Evolutionary conservation across 2,329 filamentous ascomycete genomes (phyloP), one percentile per base, ranked within the genome.

Genomic region (Myriosclerotinia scirpicola): DNA sequence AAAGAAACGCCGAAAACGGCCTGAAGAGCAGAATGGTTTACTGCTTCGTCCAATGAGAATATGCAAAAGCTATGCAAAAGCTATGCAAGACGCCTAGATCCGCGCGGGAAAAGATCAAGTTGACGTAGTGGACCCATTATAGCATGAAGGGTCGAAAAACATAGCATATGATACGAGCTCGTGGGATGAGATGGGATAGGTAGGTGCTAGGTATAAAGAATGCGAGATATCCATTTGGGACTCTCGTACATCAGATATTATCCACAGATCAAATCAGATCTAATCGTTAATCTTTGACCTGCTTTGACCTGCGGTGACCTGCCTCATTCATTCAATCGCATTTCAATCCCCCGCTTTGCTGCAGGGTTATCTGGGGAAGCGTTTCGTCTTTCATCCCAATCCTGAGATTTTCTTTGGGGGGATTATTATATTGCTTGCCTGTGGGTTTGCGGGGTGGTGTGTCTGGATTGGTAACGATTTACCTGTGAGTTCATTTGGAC

Each of bases 181-280:
- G 26, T 22, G 11, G 34, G 58, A 17, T 58, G 54, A 8, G 40
- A 40, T 20, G 20, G 30, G 55, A 17, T 59, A n/a, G 55, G 26
- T 59, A 15, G 36, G n/a, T 26, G 54, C 7, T n/a, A 50, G 44
- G n/a, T 61, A 61, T 61, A 61, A 22, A 52, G 44, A 61, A 61
- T 61, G 56, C 15, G 17, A 14, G n/a, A 50, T 61, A 14, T 36
- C 58, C 58, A 48, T 50, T 38, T 17, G 26, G 34, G 15, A 26
- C 9, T 11, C 12, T 5, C 20, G 34, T 22, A 48, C 42, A 15
- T 15, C 26, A 30, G 56, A 36, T 48, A 36, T 60, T 8, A 22
- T 48, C 22, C 11, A 11, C 14, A 44, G 9, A 36, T 22, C 26
- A 61, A 26, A 61, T 61, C 58, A 38, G 15, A 30, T 58, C 17